phyloP scores from a whole-genome alignment of 495 filamentous ascomycete genomes.

The Pseudevernia furfuracea region DNA sequence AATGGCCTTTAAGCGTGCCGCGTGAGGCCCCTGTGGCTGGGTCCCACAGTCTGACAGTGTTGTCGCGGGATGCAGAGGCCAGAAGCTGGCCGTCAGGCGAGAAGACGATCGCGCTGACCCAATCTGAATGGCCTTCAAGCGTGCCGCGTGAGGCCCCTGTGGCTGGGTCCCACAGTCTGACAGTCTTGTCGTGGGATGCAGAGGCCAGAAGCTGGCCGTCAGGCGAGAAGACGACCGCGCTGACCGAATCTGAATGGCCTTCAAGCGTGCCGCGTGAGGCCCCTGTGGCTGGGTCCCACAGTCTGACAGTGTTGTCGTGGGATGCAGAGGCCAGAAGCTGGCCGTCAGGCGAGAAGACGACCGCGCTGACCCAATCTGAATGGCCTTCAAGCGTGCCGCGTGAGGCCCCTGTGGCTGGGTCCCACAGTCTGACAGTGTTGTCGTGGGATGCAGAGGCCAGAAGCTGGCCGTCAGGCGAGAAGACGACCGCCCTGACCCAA shows the following conservation, averaged over 20 bases:
- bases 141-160: background rate
- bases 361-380: slow-evolving; percentile 20
- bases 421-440: slow-evolving; percentile 34
- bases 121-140: background rate
- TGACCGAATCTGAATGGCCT: background rate
- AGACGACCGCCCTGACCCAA: slow-evolving; percentile 26
- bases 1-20: background rate
- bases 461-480: slow-evolving; percentile 28
- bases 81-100: too few species aligned
- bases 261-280: background rate
- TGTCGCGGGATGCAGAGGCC: too few species aligned
- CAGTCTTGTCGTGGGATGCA: too few species aligned
- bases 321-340: slow-evolving; percentile 31
- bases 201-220: too few species aligned
- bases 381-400: too few species aligned
- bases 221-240: too few species aligned
- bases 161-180: background rate
- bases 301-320: slow-evolving; percentile 28
- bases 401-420: too few species aligned
- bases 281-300: background rate
- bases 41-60: background rate
- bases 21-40: background rate
- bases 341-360: slow-evolving; percentile 31
- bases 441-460: slow-evolving; percentile 33
- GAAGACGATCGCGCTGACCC: too few species aligned